Evolutionary conservation across 2,329 filamentous ascomycete species (phyloP).

Genomic region (Ophiocordyceps camponoti-rufipedis): DNA sequence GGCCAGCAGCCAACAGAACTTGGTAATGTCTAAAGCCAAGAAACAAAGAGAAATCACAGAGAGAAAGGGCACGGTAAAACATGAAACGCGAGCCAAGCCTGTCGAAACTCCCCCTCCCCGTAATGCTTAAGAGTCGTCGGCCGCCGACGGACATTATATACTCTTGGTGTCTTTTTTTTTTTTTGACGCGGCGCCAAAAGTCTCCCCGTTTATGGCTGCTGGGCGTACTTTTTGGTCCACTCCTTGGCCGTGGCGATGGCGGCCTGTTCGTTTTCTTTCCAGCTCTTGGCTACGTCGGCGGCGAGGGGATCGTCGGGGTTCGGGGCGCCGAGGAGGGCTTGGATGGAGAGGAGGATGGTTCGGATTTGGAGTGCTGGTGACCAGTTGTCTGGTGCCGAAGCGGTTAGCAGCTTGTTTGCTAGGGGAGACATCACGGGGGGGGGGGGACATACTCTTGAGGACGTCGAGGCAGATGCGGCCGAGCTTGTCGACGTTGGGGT

Average conservation of each 20-base stretch:
- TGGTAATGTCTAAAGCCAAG: background rate
- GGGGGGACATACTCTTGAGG: slow-evolving; percentile 57
- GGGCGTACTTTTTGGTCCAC: slow-evolving; percentile 76
- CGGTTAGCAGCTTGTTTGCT: background rate
- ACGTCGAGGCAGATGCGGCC: slow-evolving; percentile 96
- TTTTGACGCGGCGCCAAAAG: background rate
- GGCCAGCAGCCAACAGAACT: background rate
- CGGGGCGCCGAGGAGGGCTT: slow-evolving; percentile 84
- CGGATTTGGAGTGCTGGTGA: slow-evolving; percentile 94
- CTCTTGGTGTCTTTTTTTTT: background rate
- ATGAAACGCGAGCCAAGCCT: background rate
- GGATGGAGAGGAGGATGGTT: slow-evolving; percentile 96
- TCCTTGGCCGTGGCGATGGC: slow-evolving; percentile 84
- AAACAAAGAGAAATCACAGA: background rate
- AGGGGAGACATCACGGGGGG: no score
- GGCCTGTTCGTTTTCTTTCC: slow-evolving; percentile 89
- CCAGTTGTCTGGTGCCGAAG: slow-evolving; percentile 63
- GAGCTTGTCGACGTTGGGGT: slow-evolving; percentile 95
- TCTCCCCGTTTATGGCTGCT: slow-evolving; percentile 21
- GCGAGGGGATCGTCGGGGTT: slow-evolving; percentile 98
- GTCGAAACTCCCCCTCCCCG: slow-evolving; percentile 6
- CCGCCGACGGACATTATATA: background rate
- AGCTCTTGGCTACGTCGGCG: slow-evolving; percentile 91
- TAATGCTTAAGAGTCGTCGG: slow-evolving; percentile 3
- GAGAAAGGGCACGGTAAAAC: background rate